Conservation (phyloP, 1,284 basidiomycete species). For the Trichosporon sp. region DNA sequence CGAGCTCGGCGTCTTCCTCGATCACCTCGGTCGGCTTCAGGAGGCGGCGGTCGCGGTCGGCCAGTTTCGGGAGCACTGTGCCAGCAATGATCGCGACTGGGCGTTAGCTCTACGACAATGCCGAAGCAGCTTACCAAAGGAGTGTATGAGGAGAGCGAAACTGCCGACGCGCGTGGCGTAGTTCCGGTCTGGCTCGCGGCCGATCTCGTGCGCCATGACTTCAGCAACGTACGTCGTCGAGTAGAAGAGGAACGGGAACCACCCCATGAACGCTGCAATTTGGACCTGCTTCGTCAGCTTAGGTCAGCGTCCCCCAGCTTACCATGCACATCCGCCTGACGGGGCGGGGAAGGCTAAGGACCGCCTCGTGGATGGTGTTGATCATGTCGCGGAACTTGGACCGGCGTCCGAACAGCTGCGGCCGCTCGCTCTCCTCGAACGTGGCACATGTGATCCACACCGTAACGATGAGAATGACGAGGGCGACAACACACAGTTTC, state of each 20-base stretch:
- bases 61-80: slow-evolving; percentile 76
- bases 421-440: slow-evolving; percentile 73
- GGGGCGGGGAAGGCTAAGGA: slow-evolving; percentile 74
- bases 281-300: slow-evolving; percentile 45
- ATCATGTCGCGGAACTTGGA: slow-evolving; percentile 64
- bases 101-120: background rate
- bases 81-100: slow-evolving; percentile 72
- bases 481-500: slow-evolving; percentile 86
- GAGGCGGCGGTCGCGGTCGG: slow-evolving; percentile 73
- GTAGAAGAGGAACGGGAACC: slow-evolving; percentile 95
- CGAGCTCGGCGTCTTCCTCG: slow-evolving; percentile 59
- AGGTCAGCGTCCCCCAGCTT: no score
- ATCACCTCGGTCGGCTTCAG: slow-evolving; percentile 61
- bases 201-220: slow-evolving; percentile 78
- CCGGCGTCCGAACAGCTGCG: slow-evolving; percentile 55
- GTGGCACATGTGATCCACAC: slow-evolving; percentile 84
- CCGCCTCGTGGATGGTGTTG: slow-evolving; percentile 72
- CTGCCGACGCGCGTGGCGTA: slow-evolving; percentile 82
- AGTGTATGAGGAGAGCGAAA: slow-evolving; percentile 86
- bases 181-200: slow-evolving; percentile 72
- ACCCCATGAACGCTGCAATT: slow-evolving; percentile 60
- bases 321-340: slow-evolving; percentile 87
- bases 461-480: slow-evolving; percentile 74
- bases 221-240: slow-evolving; percentile 91
- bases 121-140: slow-evolving; percentile 65